phyloP scores from a whole-genome alignment of 768 basidiomycete genomes.

The Amanita pseudoporphyria region DNA sequence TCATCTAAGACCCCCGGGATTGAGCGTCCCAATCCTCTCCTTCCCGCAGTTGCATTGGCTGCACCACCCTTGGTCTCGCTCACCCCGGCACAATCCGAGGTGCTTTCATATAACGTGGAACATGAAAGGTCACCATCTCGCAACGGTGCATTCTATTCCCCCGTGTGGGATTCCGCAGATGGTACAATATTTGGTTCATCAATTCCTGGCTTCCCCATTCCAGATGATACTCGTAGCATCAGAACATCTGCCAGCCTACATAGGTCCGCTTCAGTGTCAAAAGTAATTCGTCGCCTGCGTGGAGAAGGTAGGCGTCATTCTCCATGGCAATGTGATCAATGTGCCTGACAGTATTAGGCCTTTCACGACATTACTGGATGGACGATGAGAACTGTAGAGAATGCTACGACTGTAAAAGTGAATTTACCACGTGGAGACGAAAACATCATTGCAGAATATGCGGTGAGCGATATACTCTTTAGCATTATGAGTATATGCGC shows the following conservation, averaged over 20 bases:
- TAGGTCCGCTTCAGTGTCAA: constrained; percentile 76
- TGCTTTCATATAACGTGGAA: constrained; percentile 59
- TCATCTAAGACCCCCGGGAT: constrained; percentile 35
- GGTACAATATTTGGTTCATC: constrained; percentile 54
- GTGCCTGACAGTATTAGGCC: constrained; percentile 32
- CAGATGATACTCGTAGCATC: constrained; percentile 83
- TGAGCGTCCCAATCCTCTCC: constrained; percentile 53
- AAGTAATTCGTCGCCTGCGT: constrained; percentile 81
- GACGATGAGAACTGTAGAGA: constrained; percentile 93
- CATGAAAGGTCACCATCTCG: constrained; percentile 52
- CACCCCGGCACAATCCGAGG: constrained; percentile 77
- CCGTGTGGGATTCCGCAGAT: constrained; percentile 46
- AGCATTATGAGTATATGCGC: not conserved
- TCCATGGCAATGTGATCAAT: not conserved
- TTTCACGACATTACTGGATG: constrained; percentile 98
- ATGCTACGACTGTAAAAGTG: constrained; percentile 91
- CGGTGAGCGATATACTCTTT: constrained; percentile 36
- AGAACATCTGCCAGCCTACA: constrained; percentile 65
- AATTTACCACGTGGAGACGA: constrained; percentile 89
- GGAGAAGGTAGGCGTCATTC: constrained; percentile 61
- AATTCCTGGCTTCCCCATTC: constrained; percentile 90
- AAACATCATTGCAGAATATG: constrained; percentile 99
- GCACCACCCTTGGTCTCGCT: constrained; percentile 82
- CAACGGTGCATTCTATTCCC: constrained; percentile 36
- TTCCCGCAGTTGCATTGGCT: constrained; percentile 40